Evolutionary conservation across 202 grass and related monocot species (phyloP).

Genomic region (Setaria italica): DNA sequence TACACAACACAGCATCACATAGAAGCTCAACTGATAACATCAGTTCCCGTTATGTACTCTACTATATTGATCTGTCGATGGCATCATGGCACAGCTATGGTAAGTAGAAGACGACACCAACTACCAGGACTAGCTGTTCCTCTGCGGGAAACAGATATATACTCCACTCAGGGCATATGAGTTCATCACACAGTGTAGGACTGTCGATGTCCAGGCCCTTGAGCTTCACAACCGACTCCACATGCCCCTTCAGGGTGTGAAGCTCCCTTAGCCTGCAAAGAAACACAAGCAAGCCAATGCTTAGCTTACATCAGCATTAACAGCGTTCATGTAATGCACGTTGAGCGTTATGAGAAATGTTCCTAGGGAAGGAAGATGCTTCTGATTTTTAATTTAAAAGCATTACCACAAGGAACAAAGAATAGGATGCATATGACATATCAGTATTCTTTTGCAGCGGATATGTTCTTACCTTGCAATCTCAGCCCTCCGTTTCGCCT

Average conservation of each 20-base stretch:
- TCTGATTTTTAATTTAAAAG: too few relatives aligned
- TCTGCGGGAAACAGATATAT: neutral
- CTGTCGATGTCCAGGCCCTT: slow-evolving; percentile 84
- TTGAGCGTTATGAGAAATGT: too few relatives aligned
- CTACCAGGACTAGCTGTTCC: neutral
- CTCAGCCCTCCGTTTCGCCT: slow-evolving; percentile 57
- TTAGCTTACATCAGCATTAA: too few relatives aligned
- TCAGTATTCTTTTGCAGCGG: neutral
- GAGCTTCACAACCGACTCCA: slow-evolving; percentile 82
- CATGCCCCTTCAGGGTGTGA: slow-evolving; percentile 86
- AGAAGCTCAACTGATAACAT: neutral
- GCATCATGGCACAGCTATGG: neutral
- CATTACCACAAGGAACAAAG: too few relatives aligned
- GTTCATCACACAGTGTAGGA: slow-evolving; percentile 65
- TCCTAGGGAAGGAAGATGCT: too few relatives aligned
- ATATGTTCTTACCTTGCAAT: slow-evolving; percentile 52
- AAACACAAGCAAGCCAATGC: neutral
- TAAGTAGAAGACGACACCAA: neutral
- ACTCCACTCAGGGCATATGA: neutral
- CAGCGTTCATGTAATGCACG: too few relatives aligned
- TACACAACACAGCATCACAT: neutral
- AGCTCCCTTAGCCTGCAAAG: slow-evolving; percentile 79
- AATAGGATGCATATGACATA: too few relatives aligned
- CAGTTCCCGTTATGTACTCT: neutral
- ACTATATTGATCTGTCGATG: neutral